Evolutionary conservation across 2,329 filamentous ascomycete genomes (phyloP), one percentile per base, ranked within the genome.

Genomic region (Byssothecium circinans): DNA sequence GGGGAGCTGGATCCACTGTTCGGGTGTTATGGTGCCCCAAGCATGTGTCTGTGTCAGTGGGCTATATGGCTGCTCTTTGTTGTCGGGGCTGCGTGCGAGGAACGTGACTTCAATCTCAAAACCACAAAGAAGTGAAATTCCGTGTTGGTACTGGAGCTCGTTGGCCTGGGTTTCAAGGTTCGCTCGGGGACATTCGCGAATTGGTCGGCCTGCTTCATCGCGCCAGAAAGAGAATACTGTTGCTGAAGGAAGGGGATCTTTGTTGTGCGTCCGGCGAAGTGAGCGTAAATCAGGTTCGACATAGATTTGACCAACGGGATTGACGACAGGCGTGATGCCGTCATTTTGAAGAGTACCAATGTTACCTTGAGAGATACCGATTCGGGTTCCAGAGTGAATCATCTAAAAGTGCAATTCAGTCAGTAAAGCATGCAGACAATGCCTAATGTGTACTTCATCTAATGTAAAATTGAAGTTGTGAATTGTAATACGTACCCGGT

Each of bases 91-190:
- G 17, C 78, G 77, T 33, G 78, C 77, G 54, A 92, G 74, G 54
- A 95, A 84, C 1, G 88, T 78, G 8, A 94, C 81, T 68, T 95
- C 89, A 33, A 95, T 83, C 68, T 95, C 90, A 56, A 94, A 95
- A 0, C 89, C 90, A 14, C 90, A 70, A 0, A 85, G 75, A 39
- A 91, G 82, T 2, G 76, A 69, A 2, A 89, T 74, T 1, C 77
- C 75, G 30, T 77, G 69, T 5, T 81, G 74, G 2, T 70, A 58
- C 10, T 77, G 71, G 0, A 87, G 79, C 5, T 72, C 70, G 0
- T 78, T 72, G 1, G 86, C 62, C 0, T 84, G 74, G 2, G 70
- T 74, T 29, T 71, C 60, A n/a, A 76, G 65, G 33, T 58, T 65
- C 33, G 61, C 60, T 39, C 74, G 79, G 1, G 89, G 88, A 58